Percentiles rank a stretch among this genome's conserved stretches.
These are phyloP conservation scores for Russula emetica DNA, from an alignment of 768 basidiomycete species.

Conservation along the genomic window DNA sequence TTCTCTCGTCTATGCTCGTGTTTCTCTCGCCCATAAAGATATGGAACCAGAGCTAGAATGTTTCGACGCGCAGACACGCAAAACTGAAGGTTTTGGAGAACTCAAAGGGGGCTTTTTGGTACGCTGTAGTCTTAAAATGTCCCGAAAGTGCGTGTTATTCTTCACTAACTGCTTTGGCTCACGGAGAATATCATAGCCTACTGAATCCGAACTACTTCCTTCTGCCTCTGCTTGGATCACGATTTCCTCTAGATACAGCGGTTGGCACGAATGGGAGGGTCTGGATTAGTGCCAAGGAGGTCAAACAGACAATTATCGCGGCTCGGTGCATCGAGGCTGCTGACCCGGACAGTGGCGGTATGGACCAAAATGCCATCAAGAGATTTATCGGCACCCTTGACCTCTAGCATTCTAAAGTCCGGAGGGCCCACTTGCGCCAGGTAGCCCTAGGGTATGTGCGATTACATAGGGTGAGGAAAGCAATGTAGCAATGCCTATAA, in stretches of 20 bases:
- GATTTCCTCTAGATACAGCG: slow-evolving; percentile 83
- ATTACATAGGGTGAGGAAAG: slow-evolving; percentile 6
- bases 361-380: slow-evolving; percentile 52
- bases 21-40: slow-evolving; percentile 91
- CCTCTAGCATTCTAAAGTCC: slow-evolving; percentile 31
- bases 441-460: background rate
- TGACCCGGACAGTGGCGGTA: slow-evolving; percentile 67
- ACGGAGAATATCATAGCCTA: slow-evolving; percentile 44
- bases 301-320: slow-evolving; percentile 68
- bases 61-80: slow-evolving; percentile 88
- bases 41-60: slow-evolving; percentile 99
- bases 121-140: slow-evolving; percentile 77
- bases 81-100: slow-evolving; percentile 90
- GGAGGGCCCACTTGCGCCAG: background rate
- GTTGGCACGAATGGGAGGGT: slow-evolving; percentile 90
- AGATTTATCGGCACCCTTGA: slow-evolving; percentile 49
- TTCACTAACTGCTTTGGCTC: slow-evolving; percentile 1
- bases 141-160: slow-evolving; percentile 64
- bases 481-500: slow-evolving; percentile 13
- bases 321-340: slow-evolving; percentile 76
- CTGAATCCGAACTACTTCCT: slow-evolving; percentile 80
- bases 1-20: slow-evolving; percentile 83
- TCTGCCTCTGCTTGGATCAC: slow-evolving; percentile 71
- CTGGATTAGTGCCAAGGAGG: slow-evolving; percentile 78
- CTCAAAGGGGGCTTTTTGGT: slow-evolving; percentile 85